Percentiles rank a stretch among this genome's conserved stretches.
These are phyloP conservation scores for Yamadazyma sp. DNA, from an alignment of 805 yeast genomes.

Conservation along the genomic window DNA sequence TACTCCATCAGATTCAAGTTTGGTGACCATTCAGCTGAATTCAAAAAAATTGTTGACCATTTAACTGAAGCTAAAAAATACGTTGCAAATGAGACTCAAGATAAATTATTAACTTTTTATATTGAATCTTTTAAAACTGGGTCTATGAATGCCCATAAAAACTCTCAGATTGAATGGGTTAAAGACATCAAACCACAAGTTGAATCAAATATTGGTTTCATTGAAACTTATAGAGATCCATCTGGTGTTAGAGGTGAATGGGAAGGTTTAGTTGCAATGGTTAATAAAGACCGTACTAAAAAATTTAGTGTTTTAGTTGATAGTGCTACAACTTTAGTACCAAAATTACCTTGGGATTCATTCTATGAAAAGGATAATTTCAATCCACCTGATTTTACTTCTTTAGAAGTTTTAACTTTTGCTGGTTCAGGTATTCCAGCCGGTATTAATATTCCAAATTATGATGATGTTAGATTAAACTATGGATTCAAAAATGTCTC, in stretches of 20 bases:
- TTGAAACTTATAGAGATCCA: conserved; percentile 91
- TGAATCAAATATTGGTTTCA: conserved; percentile 80
- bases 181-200: conserved; percentile 75
- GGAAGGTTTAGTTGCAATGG: conserved; percentile 91
- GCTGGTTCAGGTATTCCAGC: conserved; percentile 91
- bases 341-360: conserved; percentile 72
- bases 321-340: conserved; percentile 62
- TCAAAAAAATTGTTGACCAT: conserved; percentile 53
- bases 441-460: conserved; percentile 90
- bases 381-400: conserved; percentile 90
- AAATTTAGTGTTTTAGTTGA: conserved; percentile 71
- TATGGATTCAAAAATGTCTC: conserved; percentile 89
- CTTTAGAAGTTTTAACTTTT: conserved; percentile 84
- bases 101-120: conserved; percentile 62
- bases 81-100: conserved; percentile 74
- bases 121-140: conserved; percentile 74
- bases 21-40: conserved; percentile 76
- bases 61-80: conserved; percentile 54
- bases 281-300: conserved; percentile 79
- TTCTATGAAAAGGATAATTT: conserved; percentile 80
- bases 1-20: conserved; percentile 52
- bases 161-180: conserved; percentile 85
- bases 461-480: conserved; percentile 81
- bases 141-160: conserved; percentile 78
- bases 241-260: conserved; percentile 91